Evolutionary conservation across 2,329 filamentous ascomycete genomes (phyloP).

Genomic region (Aureobasidium sp.): DNA sequence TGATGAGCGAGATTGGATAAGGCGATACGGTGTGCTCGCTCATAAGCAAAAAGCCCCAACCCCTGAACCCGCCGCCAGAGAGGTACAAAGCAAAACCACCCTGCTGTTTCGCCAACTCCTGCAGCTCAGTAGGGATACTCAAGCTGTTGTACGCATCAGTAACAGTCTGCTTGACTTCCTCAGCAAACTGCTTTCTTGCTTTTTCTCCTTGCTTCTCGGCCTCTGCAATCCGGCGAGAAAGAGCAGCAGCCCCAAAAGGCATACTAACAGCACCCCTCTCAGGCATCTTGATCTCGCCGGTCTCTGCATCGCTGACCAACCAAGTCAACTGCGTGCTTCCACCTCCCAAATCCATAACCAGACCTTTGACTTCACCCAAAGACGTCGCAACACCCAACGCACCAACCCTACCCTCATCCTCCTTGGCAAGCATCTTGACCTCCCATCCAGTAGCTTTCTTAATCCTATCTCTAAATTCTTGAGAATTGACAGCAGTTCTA

Average conservation of each 20-base stretch:
- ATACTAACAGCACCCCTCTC: slow-evolving; percentile 53
- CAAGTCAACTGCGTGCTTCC: slow-evolving; percentile 64
- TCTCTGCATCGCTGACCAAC: slow-evolving; percentile 42
- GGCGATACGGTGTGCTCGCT: slow-evolving; percentile 62
- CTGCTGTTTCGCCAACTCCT: slow-evolving; percentile 33
- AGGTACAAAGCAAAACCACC: slow-evolving; percentile 66
- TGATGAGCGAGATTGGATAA: slow-evolving; percentile 77
- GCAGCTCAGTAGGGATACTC: slow-evolving; percentile 47
- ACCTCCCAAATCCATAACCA: slow-evolving; percentile 83
- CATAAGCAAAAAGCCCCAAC: slow-evolving; percentile 87
- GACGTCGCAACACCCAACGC: slow-evolving; percentile 75
- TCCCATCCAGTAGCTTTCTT: slow-evolving; percentile 54
- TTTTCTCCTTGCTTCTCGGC: slow-evolving; percentile 33
- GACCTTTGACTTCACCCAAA: slow-evolving; percentile 59
- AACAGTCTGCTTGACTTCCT: slow-evolving; percentile 47
- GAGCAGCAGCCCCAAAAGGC: slow-evolving; percentile 61
- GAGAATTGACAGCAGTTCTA: slow-evolving; percentile 67
- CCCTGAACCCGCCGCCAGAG: slow-evolving; percentile 82
- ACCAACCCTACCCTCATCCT: slow-evolving; percentile 74
- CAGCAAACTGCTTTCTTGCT: slow-evolving; percentile 24
- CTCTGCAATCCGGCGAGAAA: slow-evolving; percentile 47
- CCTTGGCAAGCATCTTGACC: slow-evolving; percentile 65
- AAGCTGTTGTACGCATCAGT: slow-evolving; percentile 31
- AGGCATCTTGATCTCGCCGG: slow-evolving; percentile 44
- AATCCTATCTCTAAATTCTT: slow-evolving; percentile 59